Conservation (phyloP, 164 flowering plant species). For the Taxillus chinensis region DNA sequence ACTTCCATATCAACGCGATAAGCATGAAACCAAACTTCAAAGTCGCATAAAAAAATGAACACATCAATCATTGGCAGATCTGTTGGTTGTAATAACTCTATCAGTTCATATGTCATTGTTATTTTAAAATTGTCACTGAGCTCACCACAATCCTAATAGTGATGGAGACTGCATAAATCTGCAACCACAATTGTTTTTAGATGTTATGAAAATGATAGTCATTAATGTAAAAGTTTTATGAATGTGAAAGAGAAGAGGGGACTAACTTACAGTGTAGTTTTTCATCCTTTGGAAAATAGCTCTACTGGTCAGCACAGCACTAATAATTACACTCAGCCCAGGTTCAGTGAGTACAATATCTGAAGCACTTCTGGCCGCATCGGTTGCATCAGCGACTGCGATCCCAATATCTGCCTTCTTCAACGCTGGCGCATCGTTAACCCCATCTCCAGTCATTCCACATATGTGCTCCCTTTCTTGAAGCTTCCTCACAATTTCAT, state of each 20-base stretch:
- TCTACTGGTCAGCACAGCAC: conserved; percentile 94
- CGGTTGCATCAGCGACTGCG: conserved; percentile 84
- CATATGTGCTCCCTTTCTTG: conserved; percentile 73
- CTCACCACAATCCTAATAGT: conserved; percentile 96
- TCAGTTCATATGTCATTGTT: too few species aligned
- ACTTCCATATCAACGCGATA: conserved; percentile 91
- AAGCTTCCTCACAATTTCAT: conserved; percentile 70
- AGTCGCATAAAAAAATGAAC: not conserved
- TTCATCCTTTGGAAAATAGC: conserved; percentile 99
- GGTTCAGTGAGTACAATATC: conserved; percentile 97
- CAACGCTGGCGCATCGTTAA: conserved; percentile 73
- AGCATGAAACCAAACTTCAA: conserved; percentile 89
- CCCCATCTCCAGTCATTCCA: conserved; percentile 87
- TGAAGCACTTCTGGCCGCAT: conserved; percentile 95
- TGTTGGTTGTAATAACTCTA: too few species aligned
- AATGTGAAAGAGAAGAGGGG: not conserved
- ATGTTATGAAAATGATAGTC: not conserved
- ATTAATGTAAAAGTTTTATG: not conserved
- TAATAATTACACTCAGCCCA: conserved; percentile 91
- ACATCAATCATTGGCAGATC: not conserved
- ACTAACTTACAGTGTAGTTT: conserved; percentile 64
- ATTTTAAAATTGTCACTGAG: too few species aligned
- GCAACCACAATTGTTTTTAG: too few species aligned
- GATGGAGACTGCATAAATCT: conserved; percentile 95
- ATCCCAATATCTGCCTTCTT: conserved; percentile 79